phyloP scores from a whole-genome alignment of 2,329 filamentous ascomycete genomes.

The Sarocladium strictum region DNA sequence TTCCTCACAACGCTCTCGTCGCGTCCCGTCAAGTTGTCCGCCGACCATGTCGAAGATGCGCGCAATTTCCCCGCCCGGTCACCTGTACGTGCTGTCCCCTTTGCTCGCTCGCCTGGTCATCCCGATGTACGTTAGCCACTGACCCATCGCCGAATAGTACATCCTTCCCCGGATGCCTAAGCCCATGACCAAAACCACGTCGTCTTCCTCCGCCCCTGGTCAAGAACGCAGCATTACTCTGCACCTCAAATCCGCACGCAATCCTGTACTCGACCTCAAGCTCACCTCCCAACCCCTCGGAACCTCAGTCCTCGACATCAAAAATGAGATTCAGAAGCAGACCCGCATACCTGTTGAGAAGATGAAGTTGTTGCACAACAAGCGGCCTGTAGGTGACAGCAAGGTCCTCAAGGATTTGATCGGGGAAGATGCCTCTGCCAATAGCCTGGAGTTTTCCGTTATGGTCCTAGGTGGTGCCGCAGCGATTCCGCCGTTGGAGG shows the following conservation, averaged over 20 bases:
- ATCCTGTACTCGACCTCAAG: conserved; percentile 62
- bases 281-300: conserved; percentile 55
- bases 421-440: conserved; percentile 38
- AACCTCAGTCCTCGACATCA: conserved; percentile 75
- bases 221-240: conserved; percentile 50
- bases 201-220: conserved; percentile 41
- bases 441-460: conserved; percentile 66
- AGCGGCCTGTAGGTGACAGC: conserved; percentile 75
- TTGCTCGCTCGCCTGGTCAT: conserved; percentile 2
- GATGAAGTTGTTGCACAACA: conserved; percentile 79
- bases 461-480: conserved; percentile 77
- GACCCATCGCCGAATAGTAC: conserved; percentile 42
- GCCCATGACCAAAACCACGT: conserved; percentile 41
- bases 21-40: conserved; percentile 72
- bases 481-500: conserved; percentile 35
- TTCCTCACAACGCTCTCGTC: conserved; percentile 78
- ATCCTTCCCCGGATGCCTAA: conserved; percentile 64
- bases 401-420: conserved; percentile 73
- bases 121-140: background rate
- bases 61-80: conserved; percentile 68
- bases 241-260: conserved; percentile 69
- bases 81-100: conserved; percentile 49
- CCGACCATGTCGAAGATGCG: conserved; percentile 86
- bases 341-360: conserved; percentile 65
- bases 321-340: conserved; percentile 59